Conservation (phyloP, 306 rosid genomes). For the Hylodesmum podocarpum region DNA sequence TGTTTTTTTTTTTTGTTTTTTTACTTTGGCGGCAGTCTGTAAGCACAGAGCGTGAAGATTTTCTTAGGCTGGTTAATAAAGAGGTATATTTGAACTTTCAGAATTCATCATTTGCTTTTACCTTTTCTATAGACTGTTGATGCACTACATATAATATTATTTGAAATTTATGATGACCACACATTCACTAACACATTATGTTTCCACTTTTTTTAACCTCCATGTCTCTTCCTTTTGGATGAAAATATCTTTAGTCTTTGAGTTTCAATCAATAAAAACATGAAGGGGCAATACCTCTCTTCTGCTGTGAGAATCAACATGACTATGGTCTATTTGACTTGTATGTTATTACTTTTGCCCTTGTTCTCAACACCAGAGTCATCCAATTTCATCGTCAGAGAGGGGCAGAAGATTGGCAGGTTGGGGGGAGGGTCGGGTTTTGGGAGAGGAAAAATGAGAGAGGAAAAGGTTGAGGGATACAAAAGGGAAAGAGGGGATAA, state of each 20-base stretch:
- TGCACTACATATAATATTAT: neutral
- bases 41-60: conserved; percentile 92
- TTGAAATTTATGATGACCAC: neutral
- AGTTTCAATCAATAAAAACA: neutral
- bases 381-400: no score
- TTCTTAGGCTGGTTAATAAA: conserved; percentile 83
- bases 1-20: no score
- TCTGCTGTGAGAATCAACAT: no score
- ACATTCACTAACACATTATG: neutral
- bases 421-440: no score
- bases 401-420: no score
- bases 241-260: neutral
- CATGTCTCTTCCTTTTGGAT: neutral
- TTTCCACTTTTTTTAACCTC: neutral
- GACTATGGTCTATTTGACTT: no score
- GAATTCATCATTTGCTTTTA: conserved; percentile 13
- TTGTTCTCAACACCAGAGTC: no score
- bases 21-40: conserved; percentile 70
- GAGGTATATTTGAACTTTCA: conserved; percentile 61
- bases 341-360: no score
- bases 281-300: no score
- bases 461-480: neutral
- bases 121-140: conserved; percentile 12
- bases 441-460: neutral
- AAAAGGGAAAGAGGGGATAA: neutral